These are phyloP conservation scores for Elsinoe necatrix DNA, from an alignment of 2,329 filamentous ascomycete species.

Conservation along the genomic window DNA sequence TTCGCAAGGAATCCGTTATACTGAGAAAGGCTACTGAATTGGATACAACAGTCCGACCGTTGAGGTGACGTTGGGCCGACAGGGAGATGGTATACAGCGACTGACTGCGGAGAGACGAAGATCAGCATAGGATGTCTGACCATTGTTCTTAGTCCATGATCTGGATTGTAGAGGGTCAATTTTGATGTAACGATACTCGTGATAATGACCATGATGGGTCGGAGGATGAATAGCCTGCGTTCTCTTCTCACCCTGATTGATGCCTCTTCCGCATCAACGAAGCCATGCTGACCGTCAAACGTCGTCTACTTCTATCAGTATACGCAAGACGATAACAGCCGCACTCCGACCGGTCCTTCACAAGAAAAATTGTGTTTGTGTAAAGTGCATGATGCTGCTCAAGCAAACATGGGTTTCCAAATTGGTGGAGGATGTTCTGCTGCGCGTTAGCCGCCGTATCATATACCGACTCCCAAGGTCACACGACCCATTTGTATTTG, in stretches of 20 bases:
- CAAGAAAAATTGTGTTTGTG: background rate
- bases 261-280: background rate
- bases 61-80: slow-evolving; percentile 9
- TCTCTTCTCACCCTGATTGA: background rate
- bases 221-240: background rate
- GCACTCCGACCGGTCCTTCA: background rate
- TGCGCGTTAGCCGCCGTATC: background rate
- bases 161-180: background rate
- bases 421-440: background rate
- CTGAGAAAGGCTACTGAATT: slow-evolving; percentile 12
- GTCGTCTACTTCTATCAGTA: background rate
- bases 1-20: slow-evolving; percentile 14
- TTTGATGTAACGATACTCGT: background rate
- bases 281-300: background rate
- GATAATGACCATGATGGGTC: background rate
- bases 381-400: background rate
- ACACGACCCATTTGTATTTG: background rate
- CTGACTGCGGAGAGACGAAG: background rate
- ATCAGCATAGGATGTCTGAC: slow-evolving; percentile 2
- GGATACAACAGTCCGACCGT: slow-evolving; percentile 11
- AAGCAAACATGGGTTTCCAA: background rate
- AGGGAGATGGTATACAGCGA: background rate
- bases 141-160: background rate
- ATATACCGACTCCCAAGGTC: background rate
- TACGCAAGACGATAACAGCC: background rate